Conservation (phyloP, 345 rosid genomes). For the Rhizophora mangle region DNA sequence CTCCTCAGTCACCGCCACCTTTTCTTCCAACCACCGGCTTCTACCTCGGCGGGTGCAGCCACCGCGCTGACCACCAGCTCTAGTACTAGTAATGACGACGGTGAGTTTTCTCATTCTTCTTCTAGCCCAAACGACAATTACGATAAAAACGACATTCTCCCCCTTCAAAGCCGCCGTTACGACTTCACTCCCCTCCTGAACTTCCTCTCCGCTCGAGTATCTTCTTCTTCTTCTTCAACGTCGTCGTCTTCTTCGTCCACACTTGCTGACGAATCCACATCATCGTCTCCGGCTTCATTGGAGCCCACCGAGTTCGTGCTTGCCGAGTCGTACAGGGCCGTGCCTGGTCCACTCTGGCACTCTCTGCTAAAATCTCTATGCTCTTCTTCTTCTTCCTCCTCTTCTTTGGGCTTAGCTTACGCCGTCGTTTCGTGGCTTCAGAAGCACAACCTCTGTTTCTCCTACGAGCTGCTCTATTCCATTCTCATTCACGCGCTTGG, state of each 20-base stretch:
- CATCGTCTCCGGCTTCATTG: conserved; percentile 44
- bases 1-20: conserved; percentile 30
- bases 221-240: conserved; percentile 20
- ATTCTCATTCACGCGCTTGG: conserved; percentile 94
- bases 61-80: neutral
- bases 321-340: conserved; percentile 75
- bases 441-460: conserved; percentile 86
- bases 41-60: neutral
- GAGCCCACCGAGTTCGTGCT: conserved; percentile 62
- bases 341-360: conserved; percentile 93
- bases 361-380: conserved; percentile 64
- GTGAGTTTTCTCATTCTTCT: conserved; percentile 3
- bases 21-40: conserved; percentile 15
- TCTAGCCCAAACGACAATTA: conserved; percentile 11
- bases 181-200: conserved; percentile 85
- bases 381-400: conserved; percentile 47
- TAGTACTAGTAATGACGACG: neutral
- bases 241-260: conserved; percentile 21
- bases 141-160: conserved; percentile 37
- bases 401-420: conserved; percentile 60
- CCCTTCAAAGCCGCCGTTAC: conserved; percentile 53
- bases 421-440: conserved; percentile 87
- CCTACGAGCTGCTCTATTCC: conserved; percentile 88
- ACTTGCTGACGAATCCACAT: conserved; percentile 25
- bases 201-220: conserved; percentile 42